Conservation (phyloP, 1,139 yeast species). For the Geotrichum histeridarum region DNA sequence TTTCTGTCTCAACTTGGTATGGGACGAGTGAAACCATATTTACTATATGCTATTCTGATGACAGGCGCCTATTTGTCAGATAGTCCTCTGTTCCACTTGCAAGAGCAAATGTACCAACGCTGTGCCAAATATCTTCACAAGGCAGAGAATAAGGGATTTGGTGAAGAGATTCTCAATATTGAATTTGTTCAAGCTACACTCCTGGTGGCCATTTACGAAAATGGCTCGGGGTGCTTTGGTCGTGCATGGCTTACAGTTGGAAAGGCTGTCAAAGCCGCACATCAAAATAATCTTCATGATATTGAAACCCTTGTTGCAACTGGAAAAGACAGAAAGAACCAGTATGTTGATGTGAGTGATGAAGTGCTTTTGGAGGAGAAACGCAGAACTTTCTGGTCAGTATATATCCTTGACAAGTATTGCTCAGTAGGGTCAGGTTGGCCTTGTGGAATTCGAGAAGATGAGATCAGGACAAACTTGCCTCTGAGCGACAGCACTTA, state of each 20-base stretch:
- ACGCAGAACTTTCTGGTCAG: conserved; percentile 33
- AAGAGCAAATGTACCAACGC: conserved; percentile 28
- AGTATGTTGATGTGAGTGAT: conserved; percentile 16
- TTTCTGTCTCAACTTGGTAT: conserved; percentile 19
- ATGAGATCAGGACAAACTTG: conserved; percentile 27
- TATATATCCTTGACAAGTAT: conserved; percentile 28
- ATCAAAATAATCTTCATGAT: conserved; percentile 30
- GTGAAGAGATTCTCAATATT: conserved; percentile 23
- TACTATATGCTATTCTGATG: conserved; percentile 33
- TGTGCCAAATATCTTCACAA: conserved; percentile 27
- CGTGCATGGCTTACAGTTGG: conserved; percentile 36
- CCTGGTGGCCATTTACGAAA: conserved; percentile 29
- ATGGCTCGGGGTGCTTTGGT: conserved; percentile 28
- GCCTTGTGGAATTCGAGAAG: conserved; percentile 27
- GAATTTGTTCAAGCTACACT: conserved; percentile 30
- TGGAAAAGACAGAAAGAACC: neutral
- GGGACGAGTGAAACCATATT: conserved; percentile 25
- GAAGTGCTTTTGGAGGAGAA: conserved; percentile 29
- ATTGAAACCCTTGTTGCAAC: conserved; percentile 15
- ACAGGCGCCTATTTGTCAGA: conserved; percentile 27
- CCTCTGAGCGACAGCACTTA: conserved; percentile 28
- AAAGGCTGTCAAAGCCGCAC: conserved; percentile 27
- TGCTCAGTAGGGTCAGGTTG: conserved; percentile 32
- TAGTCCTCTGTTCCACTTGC: conserved; percentile 19
- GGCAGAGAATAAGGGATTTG: conserved; percentile 22